These are phyloP conservation scores for Pythium vanterpoolii DNA, from an alignment of 352 stramenopile species.

Conservation along the genomic window DNA sequence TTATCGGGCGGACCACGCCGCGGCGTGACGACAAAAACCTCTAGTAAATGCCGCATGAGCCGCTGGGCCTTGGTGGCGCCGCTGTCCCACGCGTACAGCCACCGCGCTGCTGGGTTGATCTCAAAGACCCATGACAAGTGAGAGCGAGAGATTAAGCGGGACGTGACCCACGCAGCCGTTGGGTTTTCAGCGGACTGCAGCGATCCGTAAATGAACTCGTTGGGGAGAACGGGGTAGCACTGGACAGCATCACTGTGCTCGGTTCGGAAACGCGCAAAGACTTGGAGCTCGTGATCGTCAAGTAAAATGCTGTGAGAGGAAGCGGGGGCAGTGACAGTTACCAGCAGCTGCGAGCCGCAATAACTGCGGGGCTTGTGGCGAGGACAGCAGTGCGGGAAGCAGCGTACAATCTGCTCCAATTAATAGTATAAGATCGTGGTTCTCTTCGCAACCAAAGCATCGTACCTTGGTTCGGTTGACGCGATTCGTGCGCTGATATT, in stretches of 20 bases:
- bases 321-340: neutral
- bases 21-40: neutral
- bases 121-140: neutral
- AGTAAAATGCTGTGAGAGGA: no score
- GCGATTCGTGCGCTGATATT: slow-evolving; percentile 17
- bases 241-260: neutral
- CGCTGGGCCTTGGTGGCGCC: slow-evolving; percentile 3
- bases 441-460: neutral
- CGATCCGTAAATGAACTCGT: neutral
- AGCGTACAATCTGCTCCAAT: slow-evolving; percentile 11
- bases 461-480: slow-evolving; percentile 4
- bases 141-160: neutral
- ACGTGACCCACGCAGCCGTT: neutral
- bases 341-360: neutral
- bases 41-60: neutral
- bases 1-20: neutral
- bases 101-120: neutral
- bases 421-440: neutral
- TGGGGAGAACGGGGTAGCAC: neutral
- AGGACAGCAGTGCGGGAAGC: slow-evolving; percentile 17
- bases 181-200: neutral
- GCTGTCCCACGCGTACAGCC: slow-evolving; percentile 12
- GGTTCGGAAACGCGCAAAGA: slow-evolving; percentile 6
- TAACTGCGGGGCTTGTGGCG: slow-evolving; percentile 2
- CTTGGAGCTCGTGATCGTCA: neutral